Conservation (phyloP, 139 green algal species). For the Pleodorina starrii region DNA sequence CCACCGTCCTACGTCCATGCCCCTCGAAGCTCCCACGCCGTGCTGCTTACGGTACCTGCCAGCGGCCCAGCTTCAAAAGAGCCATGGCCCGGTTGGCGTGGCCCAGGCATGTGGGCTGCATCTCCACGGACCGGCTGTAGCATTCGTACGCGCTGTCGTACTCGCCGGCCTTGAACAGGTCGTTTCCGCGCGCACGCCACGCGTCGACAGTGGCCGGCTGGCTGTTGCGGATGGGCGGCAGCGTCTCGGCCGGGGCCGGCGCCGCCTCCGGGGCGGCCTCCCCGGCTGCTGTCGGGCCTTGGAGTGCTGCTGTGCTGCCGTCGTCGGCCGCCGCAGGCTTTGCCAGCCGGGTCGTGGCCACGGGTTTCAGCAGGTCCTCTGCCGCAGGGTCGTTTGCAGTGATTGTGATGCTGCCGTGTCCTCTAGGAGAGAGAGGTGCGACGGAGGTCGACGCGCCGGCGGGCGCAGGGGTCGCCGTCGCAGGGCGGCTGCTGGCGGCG, state of each 20-base stretch:
- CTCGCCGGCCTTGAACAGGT: constrained; percentile 76
- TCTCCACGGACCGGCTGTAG: constrained; percentile 71
- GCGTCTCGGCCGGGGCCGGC: not conserved
- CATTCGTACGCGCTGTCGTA: constrained; percentile 67
- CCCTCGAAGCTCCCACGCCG: no score
- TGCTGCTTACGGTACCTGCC: no score
- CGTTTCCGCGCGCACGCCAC: constrained; percentile 78
- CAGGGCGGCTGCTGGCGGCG: not conserved
- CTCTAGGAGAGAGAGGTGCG: not conserved
- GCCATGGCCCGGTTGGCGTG: constrained; percentile 84
- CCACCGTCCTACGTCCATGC: no score
- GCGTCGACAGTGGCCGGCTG: constrained; percentile 62
- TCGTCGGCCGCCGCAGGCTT: not conserved
- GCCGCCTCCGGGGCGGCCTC: not conserved
- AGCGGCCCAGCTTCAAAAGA: constrained; percentile 65
- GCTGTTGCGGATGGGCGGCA: constrained; percentile 52
- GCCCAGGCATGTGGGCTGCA: constrained; percentile 66
- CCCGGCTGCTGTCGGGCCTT: not conserved
- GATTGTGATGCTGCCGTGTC: not conserved
- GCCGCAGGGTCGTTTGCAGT: constrained; percentile 15
- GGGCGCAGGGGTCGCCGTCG: not conserved
- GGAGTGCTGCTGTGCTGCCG: not conserved
- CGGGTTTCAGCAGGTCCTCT: constrained; percentile 26
- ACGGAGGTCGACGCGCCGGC: not conserved
- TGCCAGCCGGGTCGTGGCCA: constrained; percentile 6